Conservation (phyloP, 805 yeast species). For the Candida saitoana region DNA sequence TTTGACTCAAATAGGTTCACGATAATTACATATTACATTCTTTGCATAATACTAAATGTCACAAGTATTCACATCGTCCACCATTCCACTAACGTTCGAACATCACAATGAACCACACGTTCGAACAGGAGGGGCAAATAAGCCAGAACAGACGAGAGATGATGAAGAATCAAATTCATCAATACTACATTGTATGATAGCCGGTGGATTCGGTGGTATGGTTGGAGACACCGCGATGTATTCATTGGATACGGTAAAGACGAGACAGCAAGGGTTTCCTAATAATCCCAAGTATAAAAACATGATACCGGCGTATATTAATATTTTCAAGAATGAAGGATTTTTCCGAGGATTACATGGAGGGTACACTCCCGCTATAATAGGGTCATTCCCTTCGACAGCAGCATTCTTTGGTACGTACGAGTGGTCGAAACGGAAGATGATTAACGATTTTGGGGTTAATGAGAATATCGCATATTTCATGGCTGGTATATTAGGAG, state of each 20-base stretch:
- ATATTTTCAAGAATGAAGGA: conserved; percentile 84
- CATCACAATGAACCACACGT: conserved; percentile 16
- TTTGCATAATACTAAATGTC: conserved; percentile 14
- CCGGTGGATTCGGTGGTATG: conserved; percentile 94
- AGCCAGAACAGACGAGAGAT: conserved; percentile 1
- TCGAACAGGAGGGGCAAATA: conserved; percentile 1
- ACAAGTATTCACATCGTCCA: conserved; percentile 25
- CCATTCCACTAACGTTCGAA: conserved; percentile 33
- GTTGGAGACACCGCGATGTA: conserved; percentile 93
- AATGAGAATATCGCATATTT: conserved; percentile 81
- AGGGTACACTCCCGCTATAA: conserved; percentile 87
- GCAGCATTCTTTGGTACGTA: conserved; percentile 92
- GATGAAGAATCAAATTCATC: conserved; percentile 29
- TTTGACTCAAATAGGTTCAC: background rate
- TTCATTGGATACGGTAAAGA: conserved; percentile 92
- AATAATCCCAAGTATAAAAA: conserved; percentile 60
- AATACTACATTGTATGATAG: conserved; percentile 61
- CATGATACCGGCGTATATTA: conserved; percentile 70
- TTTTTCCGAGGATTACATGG: conserved; percentile 79
- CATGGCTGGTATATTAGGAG: conserved; percentile 89
- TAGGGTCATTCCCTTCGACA: conserved; percentile 92
- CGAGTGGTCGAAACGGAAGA: conserved; percentile 68
- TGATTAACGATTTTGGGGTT: conserved; percentile 58
- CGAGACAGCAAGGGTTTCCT: conserved; percentile 95
- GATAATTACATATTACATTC: background rate